Evolutionary conservation across 2,329 filamentous ascomycete genomes (phyloP), one percentile per base, ranked within the genome.

Genomic region (Trichoderma sp.): DNA sequence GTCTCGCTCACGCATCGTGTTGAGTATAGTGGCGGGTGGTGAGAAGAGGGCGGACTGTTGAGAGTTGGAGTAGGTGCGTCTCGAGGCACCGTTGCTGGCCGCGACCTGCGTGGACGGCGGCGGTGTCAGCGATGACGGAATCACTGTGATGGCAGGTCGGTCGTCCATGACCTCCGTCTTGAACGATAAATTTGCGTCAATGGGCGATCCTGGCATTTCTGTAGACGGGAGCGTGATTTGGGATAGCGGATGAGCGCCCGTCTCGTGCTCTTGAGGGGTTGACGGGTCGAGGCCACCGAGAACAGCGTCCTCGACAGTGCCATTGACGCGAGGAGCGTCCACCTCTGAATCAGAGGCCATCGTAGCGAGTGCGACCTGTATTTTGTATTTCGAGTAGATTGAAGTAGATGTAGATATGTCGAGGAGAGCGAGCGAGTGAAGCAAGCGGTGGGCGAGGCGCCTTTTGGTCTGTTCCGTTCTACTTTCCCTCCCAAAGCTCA

Each of bases 211-310:
- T 3, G 89, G 87, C 7, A 84, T 85, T 79, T 90, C 88, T n/a
- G 89, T 91, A 1, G 89, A 89, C 12, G 88, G 87, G n/a, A 91
- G 83, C 24, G 89, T 89, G 45, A 86, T 84, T 76, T 91, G 89
- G 18, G 89, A 90, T 9, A 84, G 84, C 31, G 80, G 79, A 24
- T 69, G 79, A 14, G 80, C 81, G 18, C 78, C 81, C 11, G 75
- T 75, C 66, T 84, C 81, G 29, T 79, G 80, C 64, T 84, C 81
- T 33, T 79, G 80, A 27, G 83, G 83, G 2, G 82, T 84, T 5
- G 78, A 77, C 11, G 82, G 82, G 45, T 83, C 81, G 64, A 81
- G 80, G 14, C 83, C 81, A 45, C 83, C 85, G 41, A 80, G 80
- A 45, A 83, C 56, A 41, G 66, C 83, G 9, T 82, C 81, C 56